Evolutionary conservation across 225 moss, liverwort and hornwort genomes (phyloP), one percentile per base, ranked within the genome.

Genomic region (Ulota crispa): DNA sequence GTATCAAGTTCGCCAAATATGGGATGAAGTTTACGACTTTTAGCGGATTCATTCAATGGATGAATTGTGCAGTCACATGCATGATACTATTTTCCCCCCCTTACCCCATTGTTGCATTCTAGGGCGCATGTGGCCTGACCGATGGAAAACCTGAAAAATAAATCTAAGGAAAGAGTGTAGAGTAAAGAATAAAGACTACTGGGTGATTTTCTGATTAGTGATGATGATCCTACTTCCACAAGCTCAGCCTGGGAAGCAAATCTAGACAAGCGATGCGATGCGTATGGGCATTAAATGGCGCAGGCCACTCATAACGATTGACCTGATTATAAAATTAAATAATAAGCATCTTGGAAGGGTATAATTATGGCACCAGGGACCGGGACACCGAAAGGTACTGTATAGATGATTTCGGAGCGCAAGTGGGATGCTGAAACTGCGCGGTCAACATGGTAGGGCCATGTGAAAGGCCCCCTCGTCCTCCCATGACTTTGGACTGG

Each of bases 401-500:
- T 83, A 80, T 81, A 83, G 74, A 83, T 57, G 71, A 64, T 69
- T 88, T 83, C 59, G 79, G 81, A 81, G 86, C 78, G 86, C 89
- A 89, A 89, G 86, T 83, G 86, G 57, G 68, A 59, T 57, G 64
- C 86, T 26, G 78, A 76, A 86, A 81, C 83, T 71, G 75, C 84
- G 86, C 69, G 75, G 86, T 86, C 89, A 86, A 89, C 83, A 86
- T 37, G 66, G 66, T 75, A 73, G 84, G 84, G 81, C 86, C 86
- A 89, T 78, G 86, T 86, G 84, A 86, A 81, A 78, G 21, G 63
- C 57, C 72, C 72, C 85, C 66, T 59, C 78, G 75, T 78, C 75
- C 23, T 86, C 89, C 89, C 81, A 86, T 81, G 86, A 89, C 89
- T 89, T 86, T 84, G 86, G 86, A 89, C 81, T 78, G 81, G 57